Evolutionary conservation across 2,329 filamentous ascomycete species (phyloP).

Genomic region (Botrytis galanthina): DNA sequence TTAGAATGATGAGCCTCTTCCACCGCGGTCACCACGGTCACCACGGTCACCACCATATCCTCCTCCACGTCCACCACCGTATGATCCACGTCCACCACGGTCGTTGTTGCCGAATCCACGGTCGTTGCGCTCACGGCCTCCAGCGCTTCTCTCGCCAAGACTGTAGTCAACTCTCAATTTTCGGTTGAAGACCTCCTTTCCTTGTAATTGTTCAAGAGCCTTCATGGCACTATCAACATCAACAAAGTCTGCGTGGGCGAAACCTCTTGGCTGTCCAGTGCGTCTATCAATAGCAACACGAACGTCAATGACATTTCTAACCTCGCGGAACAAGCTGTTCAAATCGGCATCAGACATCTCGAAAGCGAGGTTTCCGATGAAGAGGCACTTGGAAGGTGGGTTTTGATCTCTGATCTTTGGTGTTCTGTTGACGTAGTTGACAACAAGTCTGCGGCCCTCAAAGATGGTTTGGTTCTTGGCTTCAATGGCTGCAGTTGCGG

Average conservation of each 20-base stretch:
- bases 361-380: conserved; percentile 82
- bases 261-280: conserved; percentile 78
- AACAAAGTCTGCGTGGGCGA: conserved; percentile 78
- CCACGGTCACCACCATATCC: background rate
- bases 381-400: conserved; percentile 64
- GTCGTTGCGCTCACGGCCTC: background rate
- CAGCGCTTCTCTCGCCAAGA: conserved; percentile 16
- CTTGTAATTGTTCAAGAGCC: conserved; percentile 55
- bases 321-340: conserved; percentile 69
- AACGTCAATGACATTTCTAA: conserved; percentile 70
- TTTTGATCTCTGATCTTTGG: conserved; percentile 33
- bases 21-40: conserved; percentile 4
- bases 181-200: conserved; percentile 63
- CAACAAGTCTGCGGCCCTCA: conserved; percentile 61
- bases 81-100: background rate
- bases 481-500: conserved; percentile 55
- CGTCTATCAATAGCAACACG: conserved; percentile 79
- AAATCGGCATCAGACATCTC: conserved; percentile 83
- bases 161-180: conserved; percentile 63
- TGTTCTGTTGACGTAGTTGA: conserved; percentile 51
- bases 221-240: conserved; percentile 62
- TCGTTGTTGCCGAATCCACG: background rate
- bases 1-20: conserved; percentile 12
- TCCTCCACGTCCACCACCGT: background rate
- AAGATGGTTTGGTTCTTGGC: conserved; percentile 58